Base-by-base conservation (phyloP, 2,329 filamentous ascomycete genomes). In the Alternaria tenuissima region DNA sequence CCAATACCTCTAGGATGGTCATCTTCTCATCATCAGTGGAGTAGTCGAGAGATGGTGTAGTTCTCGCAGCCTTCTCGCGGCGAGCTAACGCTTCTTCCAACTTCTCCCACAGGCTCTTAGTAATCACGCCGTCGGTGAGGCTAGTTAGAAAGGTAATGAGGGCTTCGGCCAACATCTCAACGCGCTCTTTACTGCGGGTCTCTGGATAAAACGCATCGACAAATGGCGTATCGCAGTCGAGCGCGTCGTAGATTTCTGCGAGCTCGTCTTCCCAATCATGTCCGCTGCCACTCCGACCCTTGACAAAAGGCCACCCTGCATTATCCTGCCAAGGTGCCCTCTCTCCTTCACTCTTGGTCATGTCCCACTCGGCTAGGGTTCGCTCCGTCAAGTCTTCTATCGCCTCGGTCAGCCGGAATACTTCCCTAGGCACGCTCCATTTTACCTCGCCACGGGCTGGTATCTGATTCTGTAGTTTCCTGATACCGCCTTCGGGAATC, bases 401-500 rank as follows among this genome's bases (percentile, higher is more conserved):
- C 11, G 89, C 87, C 76, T 97, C 92, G 5, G 93, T 97, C 71
- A 99, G 86, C 74, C 90, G 89, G 79, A 97, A 96, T 8, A 98
- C 84, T 77, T 97, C 94, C 62, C 91, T 89, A 1, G 95, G 94
- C 1, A 93, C 93, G 11, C 93, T 94, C 74, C 90, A 89, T 74
- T 88, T 88, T 63, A 92, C 86, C 60, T 66, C 70, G 55, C 70
- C 67, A 38, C 62, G 59, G 55, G 61, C 69, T 18, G 84, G 72
- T 82, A 84, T 70, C 84, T 86, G 47, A 81, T 83, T 60, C 86
- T 89, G 64, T 20, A 93, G 83, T 58, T 91, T 91, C 5, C 95
- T 90, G 5, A 94, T 93, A 11, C 87, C 87, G 18, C 85, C 83
- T 86, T 94, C 89, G 0, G 95, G 94, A 5, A 97, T 88, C 18